Evolutionary conservation across 768 basidiomycete species (phyloP), one percentile per base, ranked within the genome.

Genomic region (Ramaria sp.): DNA sequence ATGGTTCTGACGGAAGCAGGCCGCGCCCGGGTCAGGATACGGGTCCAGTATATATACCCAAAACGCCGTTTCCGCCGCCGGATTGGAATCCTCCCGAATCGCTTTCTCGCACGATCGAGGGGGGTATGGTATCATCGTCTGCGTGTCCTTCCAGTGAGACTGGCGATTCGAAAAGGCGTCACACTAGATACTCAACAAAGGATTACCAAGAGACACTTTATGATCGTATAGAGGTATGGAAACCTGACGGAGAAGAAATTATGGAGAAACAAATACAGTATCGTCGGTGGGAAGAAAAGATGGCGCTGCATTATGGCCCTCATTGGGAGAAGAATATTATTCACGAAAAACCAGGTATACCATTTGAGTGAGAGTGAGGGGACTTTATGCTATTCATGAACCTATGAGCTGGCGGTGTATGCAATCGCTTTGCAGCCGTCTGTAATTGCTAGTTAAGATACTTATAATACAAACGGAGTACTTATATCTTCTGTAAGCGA

Each of bases 251-350:
- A 31, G 42, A 55, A 13, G 54, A 55, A 33, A n/a, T 34, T 22
- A 19, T n/a, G 31, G 11, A 38, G 4, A 11, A 20, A 22, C 55
- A 20, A 48, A n/a, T 17, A 38, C 27, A 33, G 33, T 57, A 57
- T 57, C 46, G 15, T 17, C 43, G 24, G 34, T 50, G 55, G 46
- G 55, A 48, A 45, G 55, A 48, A 20, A 57, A 30, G 30, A 57
- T 57, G 55, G 47, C 22, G n/a, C 31, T 19, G 27, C 20, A 19
- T 20, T 57, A 57, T 38, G 55, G 55, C 19, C 38, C 55, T 50
- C 30, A 19, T 7, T 57, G 55, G 55, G 55, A 57, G 20, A 33
- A 48, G 19, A 39, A 39, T 38, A 49, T 57, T 38, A 39, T 10
- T 24, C 48, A 50, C 24, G 45, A 48, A 48, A 31, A 47, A 17